A percentile compares a stretch with the other conserved stretches of the same genome.
Conservation (phyloP, 768 basidiomycete species). For the Grammothele lineata region DNA sequence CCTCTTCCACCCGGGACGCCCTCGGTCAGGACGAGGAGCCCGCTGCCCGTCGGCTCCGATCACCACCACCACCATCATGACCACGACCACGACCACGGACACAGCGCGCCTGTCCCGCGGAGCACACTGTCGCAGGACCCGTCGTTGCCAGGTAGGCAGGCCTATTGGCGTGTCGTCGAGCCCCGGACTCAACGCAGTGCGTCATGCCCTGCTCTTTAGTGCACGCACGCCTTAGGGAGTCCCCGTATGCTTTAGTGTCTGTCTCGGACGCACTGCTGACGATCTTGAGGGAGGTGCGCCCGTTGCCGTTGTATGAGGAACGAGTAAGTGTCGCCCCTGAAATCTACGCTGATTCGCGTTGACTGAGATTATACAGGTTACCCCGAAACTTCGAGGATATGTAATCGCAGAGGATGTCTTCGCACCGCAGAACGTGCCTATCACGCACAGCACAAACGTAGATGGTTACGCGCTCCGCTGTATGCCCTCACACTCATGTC, state of each 20-base stretch:
- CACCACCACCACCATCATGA: constrained; percentile 36
- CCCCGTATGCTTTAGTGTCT: constrained; percentile 70
- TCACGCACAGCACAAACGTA: constrained; percentile 69
- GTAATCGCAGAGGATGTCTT: constrained; percentile 74
- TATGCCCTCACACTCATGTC: too few species aligned
- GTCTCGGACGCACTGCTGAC: constrained; percentile 59
- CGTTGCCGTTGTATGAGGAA: constrained; percentile 35
- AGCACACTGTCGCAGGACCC: constrained; percentile 67
- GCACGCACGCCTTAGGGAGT: constrained; percentile 66
- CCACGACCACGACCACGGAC: constrained; percentile 31
- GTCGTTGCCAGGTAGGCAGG: constrained; percentile 51
- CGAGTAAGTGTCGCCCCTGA: constrained; percentile 34
- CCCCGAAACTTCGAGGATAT: constrained; percentile 53
- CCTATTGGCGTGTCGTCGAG: constrained; percentile 1
- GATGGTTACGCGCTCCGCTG: constrained; percentile 85
- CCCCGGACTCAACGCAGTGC: neutral
- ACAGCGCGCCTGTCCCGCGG: constrained; percentile 49
- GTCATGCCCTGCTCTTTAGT: constrained; percentile 34
- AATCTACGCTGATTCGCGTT: too few species aligned
- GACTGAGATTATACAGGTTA: too few species aligned
- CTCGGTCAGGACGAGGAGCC: neutral
- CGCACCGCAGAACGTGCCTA: constrained; percentile 62
- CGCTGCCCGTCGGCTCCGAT: constrained; percentile 3
- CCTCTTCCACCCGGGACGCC: too few species aligned
- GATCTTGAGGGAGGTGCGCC: constrained; percentile 45